Base-by-base conservation (phyloP, 306 rosid genomes). In the Parietaria judaica region DNA sequence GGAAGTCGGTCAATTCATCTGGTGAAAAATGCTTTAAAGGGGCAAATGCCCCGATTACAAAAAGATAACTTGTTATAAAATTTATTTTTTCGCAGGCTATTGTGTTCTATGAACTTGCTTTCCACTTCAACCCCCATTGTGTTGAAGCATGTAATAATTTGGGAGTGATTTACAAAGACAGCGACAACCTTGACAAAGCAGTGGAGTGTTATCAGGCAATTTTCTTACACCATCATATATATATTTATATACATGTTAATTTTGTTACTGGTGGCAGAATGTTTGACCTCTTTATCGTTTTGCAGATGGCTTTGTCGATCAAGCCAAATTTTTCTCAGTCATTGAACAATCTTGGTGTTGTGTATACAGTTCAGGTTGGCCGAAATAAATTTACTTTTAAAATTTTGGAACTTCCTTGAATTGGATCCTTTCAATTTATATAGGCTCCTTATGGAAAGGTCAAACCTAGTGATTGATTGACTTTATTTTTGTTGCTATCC, bases 101-200 rank as follows among this genome's bases (percentile, higher is more conserved):
- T 84, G 97, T 94, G 36, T 94, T 86, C 81, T 94, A 88, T 65
- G 97, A 94, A 71, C 95, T 94, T 43, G 99, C 99, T 63, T 88
- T 92, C 79, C 99, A 94, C 79, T 94, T 94, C 74, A 88, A 94
- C 73, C 95, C 94, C 65, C 95, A 88, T 71, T 94, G 99, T 55
- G 99, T 96, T 23, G 99, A 94, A 74, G 99, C 99, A 6, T 94
- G 99, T 64, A 94, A 94, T 78, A 94, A 94, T 78, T 71, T 94
- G 14, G 99, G 99, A n/a, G 99, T 94, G 15, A 94, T 94, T 72
- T 88, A 94, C 75, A 94, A 94, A 82, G 99, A 94, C 63, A 82
- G 84, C 67, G 99, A 94, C 81, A 94, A 94, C 84, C 90, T 94
- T 66, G 99, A 94, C 70, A 94, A 86, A 86, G 99, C 99, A 61